Evolutionary conservation across 805 yeast genomes (phyloP), one percentile per base, ranked within the genome.

Genomic region (Scheffersomyces lignosus): DNA sequence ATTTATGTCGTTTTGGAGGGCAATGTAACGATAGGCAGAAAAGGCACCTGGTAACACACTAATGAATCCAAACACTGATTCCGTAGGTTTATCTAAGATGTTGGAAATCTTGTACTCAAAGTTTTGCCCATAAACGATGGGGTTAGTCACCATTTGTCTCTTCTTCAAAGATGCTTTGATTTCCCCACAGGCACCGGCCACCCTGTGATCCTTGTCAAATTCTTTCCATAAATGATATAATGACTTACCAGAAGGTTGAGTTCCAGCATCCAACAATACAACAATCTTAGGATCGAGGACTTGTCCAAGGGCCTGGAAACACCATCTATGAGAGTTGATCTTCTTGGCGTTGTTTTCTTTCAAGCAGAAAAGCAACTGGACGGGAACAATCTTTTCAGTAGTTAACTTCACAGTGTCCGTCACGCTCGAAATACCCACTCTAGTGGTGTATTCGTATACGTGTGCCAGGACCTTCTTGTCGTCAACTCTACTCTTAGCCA

Each of bases 171-270:
- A 69, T 3, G 83, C 83, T 39, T 77, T 80, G 50, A 80, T 79
- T 49, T 80, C 86, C n/a, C 86, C 86, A 61, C 84, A 79, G 4
- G 85, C 84, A 17, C 86, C 86, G 4, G 85, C 86, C 18, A 80
- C 80, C 39, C 70, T 70, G 7, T 72, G 70, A 49, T 80, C 77
- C 40, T 67, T 62, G 54, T 78, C 77, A 44, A 80, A 80, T 33
- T 78, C 82, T 45, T 77, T 75, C 86, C 86, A 80, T 36, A 80
- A 64, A 43, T 78, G 72, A 40, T 75, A 71, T 38, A 80, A 61
- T 4, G 85, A 71, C 45, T 75, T 75, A 16, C 74, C 71, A 1
- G 76, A 66, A 2, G 86, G 86, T 48, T 76, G 77, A 12, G 86
- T 80, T 36, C 86, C 86, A 15, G 83, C 82, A 53, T 80, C 86